Evolutionary conservation across 805 yeast genomes (phyloP), one percentile per base, ranked within the genome.

Genomic region (Priceomyces fermenticarens): DNA sequence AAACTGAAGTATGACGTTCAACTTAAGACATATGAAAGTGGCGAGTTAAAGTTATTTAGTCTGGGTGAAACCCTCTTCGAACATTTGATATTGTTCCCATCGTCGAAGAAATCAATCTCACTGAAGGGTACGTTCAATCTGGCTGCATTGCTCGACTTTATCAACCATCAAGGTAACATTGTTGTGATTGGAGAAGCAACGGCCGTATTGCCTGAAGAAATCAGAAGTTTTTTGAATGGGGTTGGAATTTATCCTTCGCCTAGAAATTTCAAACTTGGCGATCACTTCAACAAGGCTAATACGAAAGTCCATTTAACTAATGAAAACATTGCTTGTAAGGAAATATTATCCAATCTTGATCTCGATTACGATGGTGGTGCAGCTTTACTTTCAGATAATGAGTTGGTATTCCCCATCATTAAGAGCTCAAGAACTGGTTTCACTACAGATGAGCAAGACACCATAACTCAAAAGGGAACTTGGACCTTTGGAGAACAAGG

Each of bases 401-500:
- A 81, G 52, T 73, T 73, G 45, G 57, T 89, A 42, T 65, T 88
- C 36, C 97, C 97, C 10, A 60, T 90, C 32, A 56, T 86, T 32
- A 70, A 69, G 45, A 86, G 89, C 3, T 72, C 89, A 20, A 67
- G 73, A 38, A 80, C 90, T 2, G 77, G 91, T 3, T 77, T 77
- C 56, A 75, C 87, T 30, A 52, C 51, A 51, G 68, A 72, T 41
- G 78, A 73, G 39, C 54, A 60, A 20, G 51, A 49, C 10, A 63
- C 68, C n/a, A 62, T 73, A 31, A 73, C 68, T 47, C 42, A 57
- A 9, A 75, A 71, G 9, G 66, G 68, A 14, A 71, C 81, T 3
- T 90, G 96, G 96, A 80, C 86, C 10, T 68, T 81, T 28, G 97
- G 97, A 25, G 70, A 80, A 32, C 95, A 90, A 65, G 89, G 88